These are phyloP conservation scores for Stephania cephalantha DNA, from an alignment of 164 flowering plant genomes.

Conservation along the genomic window DNA sequence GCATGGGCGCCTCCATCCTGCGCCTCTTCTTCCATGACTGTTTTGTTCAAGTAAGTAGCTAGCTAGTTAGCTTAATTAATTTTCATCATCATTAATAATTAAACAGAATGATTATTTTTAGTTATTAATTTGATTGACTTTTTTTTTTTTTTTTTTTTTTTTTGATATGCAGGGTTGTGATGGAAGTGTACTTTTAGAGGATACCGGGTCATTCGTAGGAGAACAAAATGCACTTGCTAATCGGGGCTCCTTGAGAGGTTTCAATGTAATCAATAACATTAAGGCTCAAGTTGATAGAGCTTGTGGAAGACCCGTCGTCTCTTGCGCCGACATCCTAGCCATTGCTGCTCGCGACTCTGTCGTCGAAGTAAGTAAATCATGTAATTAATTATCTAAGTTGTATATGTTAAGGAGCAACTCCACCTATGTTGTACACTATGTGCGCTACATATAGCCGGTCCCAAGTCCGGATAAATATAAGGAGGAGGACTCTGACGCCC, in stretches of 20 bases:
- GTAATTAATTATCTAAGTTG: background rate
- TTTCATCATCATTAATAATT: background rate
- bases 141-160: background rate
- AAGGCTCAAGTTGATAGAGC: conserved; percentile 23
- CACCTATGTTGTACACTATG: no score
- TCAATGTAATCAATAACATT: conserved; percentile 16
- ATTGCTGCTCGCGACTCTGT: conserved; percentile 27
- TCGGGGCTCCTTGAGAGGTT: conserved; percentile 15
- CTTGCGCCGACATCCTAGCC: conserved; percentile 30
- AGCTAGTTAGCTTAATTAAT: background rate
- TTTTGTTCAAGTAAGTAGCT: conserved; percentile 22
- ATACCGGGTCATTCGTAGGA: conserved; percentile 1
- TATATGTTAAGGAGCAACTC: no score
- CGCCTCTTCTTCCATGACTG: conserved; percentile 44
- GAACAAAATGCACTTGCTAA: conserved; percentile 14
- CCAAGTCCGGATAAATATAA: no score
- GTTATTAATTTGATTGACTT: background rate
- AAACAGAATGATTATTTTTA: background rate
- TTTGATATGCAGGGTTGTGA: conserved; percentile 20
- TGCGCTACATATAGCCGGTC: no score
- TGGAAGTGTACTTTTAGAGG: conserved; percentile 17
- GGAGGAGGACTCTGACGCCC: no score
- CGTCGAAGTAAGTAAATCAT: conserved; percentile 14
- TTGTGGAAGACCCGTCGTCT: conserved; percentile 22
- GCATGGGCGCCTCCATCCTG: conserved; percentile 37